Percentiles rank a stretch among this genome's conserved stretches.
Conservation (phyloP, 2,329 filamentous ascomycete species). For the Xylaria sp. region DNA sequence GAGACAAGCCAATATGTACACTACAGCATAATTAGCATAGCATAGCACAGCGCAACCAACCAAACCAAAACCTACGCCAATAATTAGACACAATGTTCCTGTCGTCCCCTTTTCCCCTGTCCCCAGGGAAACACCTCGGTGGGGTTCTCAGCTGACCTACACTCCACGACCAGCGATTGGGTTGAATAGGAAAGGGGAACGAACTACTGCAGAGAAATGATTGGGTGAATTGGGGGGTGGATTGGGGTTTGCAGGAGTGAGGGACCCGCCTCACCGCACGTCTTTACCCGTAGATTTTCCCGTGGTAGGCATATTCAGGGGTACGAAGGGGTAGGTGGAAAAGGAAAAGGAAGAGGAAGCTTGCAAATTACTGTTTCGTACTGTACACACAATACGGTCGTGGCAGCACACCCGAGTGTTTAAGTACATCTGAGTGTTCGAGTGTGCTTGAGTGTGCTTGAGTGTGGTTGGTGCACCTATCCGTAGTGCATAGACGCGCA, state of each 20-base stretch:
- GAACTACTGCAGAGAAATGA: not conserved
- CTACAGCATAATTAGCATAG: not conserved
- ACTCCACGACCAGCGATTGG: constrained; percentile 25
- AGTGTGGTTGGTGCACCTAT: constrained; percentile 9
- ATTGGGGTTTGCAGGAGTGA: not conserved
- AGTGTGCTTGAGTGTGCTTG: too few relatives aligned
- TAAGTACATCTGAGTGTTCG: not conserved
- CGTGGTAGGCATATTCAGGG: constrained; percentile 35
- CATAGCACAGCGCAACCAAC: not conserved
- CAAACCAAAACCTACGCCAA: not conserved
- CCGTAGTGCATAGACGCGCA: not conserved
- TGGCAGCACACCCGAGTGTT: not conserved
- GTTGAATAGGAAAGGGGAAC: not conserved
- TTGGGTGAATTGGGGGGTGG: constrained; percentile 13
- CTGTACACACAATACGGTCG: not conserved
- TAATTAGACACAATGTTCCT: not conserved
- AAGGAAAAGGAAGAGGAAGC: not conserved
- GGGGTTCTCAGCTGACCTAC: constrained; percentile 33
- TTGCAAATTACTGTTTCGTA: constrained; percentile 26
- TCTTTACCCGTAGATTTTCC: constrained; percentile 39
- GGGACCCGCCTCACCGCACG: constrained; percentile 27
- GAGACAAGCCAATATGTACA: not conserved
- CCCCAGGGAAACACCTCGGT: constrained; percentile 24
- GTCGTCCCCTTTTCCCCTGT: not conserved
- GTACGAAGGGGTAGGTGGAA: not conserved